Evolutionary conservation across 106 monocot species (phyloP).

Genomic region (Vanilla planifolia): DNA sequence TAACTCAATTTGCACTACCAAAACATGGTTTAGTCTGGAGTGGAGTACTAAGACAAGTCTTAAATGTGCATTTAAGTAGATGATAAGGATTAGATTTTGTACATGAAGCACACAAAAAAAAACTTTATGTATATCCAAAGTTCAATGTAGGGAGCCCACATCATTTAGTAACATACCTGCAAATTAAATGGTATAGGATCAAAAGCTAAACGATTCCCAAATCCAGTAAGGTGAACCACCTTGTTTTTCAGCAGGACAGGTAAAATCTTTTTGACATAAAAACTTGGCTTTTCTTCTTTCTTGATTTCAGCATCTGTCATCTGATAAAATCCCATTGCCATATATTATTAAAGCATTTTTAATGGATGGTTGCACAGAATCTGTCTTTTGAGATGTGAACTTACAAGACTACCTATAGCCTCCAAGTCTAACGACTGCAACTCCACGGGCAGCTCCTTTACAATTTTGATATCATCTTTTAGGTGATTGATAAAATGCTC

Average conservation of each 20-base stretch:
- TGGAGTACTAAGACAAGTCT: too few relatives aligned
- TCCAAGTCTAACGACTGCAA: constrained; percentile 83
- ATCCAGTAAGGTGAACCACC: constrained; percentile 87
- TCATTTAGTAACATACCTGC: constrained; percentile 44
- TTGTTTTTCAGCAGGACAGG: constrained; percentile 74
- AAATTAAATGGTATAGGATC: constrained; percentile 86
- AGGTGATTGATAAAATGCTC: constrained; percentile 82
- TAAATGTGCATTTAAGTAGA: too few relatives aligned
- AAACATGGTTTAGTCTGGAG: too few relatives aligned
- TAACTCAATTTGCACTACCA: too few relatives aligned
- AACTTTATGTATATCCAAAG: not conserved
- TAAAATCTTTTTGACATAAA: constrained; percentile 79
- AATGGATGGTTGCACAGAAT: not conserved
- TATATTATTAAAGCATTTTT: not conserved
- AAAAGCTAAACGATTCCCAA: constrained; percentile 94
- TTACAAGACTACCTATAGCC: constrained; percentile 92
- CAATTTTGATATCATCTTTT: constrained; percentile 72
- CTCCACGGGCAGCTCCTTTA: constrained; percentile 81
- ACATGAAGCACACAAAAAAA: not conserved
- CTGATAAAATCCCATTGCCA: constrained; percentile 20
- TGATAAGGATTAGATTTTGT: too few relatives aligned
- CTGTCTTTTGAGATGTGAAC: constrained; percentile 13
- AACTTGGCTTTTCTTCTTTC: constrained; percentile 95
- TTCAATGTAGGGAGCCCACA: not conserved
- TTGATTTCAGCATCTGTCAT: constrained; percentile 69